Evolutionary conservation across 108 stramenopile genomes (phyloP), one percentile per base, ranked within the genome.

Genomic region (Poteriospumella lacustris): DNA sequence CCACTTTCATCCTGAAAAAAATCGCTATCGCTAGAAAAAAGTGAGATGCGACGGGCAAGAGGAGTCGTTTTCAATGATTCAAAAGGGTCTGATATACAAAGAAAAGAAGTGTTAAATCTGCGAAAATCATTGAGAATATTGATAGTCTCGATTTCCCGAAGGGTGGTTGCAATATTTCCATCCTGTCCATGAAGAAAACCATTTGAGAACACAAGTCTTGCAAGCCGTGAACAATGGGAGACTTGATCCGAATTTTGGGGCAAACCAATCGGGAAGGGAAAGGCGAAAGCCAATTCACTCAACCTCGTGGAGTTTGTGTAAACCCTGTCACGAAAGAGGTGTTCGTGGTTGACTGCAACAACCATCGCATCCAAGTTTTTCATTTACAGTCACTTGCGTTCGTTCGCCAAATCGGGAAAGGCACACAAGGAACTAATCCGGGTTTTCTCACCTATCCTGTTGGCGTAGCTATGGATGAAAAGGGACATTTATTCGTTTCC

Each of bases 321-420:
- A 33, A 64, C 36, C 31, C 3, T 31, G 31, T 9, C 28, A 64
- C 60, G 31, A 64, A 64, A 64, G 60, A 64, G 31, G 5, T 64
- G 36, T 64, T 64, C 36, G 31, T 64, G 5, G 60, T 64, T 9
- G 60, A 64, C 36, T 64, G 60, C 36, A 64, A 64, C 36, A 64
- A 64, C 36, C 60, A 64, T 64, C 60, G 60, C 15, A 33, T 64
- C 5, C 60, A 64, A 33, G 60, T 64, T 64, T 64, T 12, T 64
- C 60, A 64, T 64, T 24, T 64, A 3, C 15, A 3, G 28, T 64
- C 60, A 31, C 31, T 64, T 19, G 60, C 60, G 28, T 64, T 12
- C 36, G 36, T 64, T 64, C 60, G 60, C 28, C 60, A 64, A 24
- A 64, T 64, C 9, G 60, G 60, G 15, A 64, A 33, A 64, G 60